phyloP scores from a whole-genome alignment of 2,329 filamentous ascomycete genomes.

The Elsinoe ampelina region DNA sequence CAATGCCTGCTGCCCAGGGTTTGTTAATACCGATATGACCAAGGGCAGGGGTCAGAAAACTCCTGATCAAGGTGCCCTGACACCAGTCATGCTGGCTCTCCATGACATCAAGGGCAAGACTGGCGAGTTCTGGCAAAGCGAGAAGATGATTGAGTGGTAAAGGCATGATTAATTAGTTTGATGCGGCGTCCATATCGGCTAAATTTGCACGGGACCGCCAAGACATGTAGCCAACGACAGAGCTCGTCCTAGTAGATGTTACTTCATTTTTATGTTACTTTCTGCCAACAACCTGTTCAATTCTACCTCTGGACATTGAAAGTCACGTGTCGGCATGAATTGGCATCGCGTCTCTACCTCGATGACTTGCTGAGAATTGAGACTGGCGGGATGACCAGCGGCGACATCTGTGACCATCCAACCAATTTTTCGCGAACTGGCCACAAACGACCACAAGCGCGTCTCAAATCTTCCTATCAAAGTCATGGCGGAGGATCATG shows the following conservation, averaged over 20 bases:
- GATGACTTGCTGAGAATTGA: neutral
- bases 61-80: constrained; percentile 27
- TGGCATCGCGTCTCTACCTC: neutral
- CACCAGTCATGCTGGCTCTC: constrained; percentile 28
- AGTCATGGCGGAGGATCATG: neutral
- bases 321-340: neutral
- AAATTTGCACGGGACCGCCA: neutral
- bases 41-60: constrained; percentile 27
- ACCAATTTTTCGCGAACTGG: neutral
- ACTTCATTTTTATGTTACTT: neutral
- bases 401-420: neutral
- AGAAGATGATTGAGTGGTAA: constrained; percentile 27
- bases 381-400: neutral
- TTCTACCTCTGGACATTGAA: too few relatives aligned
- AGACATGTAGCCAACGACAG: constrained; percentile 5
- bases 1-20: constrained; percentile 30
- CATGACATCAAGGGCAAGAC: constrained; percentile 26
- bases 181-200: neutral
- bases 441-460: neutral
- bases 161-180: neutral
- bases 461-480: neutral
- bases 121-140: constrained; percentile 29
- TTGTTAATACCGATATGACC: constrained; percentile 32
- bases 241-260: neutral
- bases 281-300: neutral